phyloP scores from a whole-genome alignment of 208 protist species.

The Histomonas meleagridis region DNA sequence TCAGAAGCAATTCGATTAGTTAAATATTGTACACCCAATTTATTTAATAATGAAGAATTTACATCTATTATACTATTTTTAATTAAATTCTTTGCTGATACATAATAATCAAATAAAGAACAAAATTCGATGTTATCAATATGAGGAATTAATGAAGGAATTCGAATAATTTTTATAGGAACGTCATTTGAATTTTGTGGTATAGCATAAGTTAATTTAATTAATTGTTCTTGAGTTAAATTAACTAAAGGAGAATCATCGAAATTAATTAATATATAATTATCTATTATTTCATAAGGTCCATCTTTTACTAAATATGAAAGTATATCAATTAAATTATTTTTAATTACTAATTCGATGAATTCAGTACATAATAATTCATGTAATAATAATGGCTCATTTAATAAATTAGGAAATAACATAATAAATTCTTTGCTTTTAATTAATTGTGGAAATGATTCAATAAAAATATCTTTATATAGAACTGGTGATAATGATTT shows the following conservation, averaged over 20 bases:
- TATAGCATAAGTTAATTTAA: neutral
- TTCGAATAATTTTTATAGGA: neutral
- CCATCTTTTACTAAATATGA: neutral
- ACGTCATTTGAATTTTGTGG: neutral
- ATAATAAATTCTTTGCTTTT: neutral
- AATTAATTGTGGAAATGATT: neutral
- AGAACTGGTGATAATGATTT: neutral
- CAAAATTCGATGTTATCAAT: neutral
- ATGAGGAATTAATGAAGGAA: slow-evolving; percentile 2
- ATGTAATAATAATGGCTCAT: neutral
- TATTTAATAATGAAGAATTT: neutral
- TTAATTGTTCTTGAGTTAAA: neutral
- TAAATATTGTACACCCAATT: neutral
- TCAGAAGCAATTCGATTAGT: neutral
- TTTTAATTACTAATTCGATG: neutral
- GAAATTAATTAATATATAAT: neutral
- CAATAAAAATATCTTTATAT: neutral
- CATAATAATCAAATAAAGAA: neutral
- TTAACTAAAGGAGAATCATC: neutral
- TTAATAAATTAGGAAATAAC: neutral
- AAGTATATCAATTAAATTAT: neutral
- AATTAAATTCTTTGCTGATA: neutral
- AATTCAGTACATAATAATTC: neutral
- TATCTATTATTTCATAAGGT: slow-evolving; percentile 8
- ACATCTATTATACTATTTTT: neutral